Evolutionary conservation across 2,329 filamentous ascomycete genomes (phyloP).

Genomic region (Xylariomycetidae sp.): DNA sequence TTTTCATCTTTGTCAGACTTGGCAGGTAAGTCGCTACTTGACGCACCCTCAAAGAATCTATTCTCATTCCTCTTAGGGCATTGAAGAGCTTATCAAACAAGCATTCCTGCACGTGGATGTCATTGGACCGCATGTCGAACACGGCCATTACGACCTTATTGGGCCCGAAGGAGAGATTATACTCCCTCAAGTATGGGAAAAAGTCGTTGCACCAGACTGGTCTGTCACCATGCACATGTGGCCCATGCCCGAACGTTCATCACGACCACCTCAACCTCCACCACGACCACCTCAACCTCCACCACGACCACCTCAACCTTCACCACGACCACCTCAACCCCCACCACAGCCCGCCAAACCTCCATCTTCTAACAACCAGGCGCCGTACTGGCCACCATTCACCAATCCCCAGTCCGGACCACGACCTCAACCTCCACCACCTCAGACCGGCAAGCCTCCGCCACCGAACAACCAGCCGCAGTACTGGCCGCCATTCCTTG

Average conservation of each 20-base stretch:
- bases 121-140: constrained; percentile 64
- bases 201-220: constrained; percentile 70
- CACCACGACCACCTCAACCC: too few relatives aligned
- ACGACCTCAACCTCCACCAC: too few relatives aligned
- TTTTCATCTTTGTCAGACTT: not conserved
- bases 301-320: too few relatives aligned
- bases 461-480: too few relatives aligned
- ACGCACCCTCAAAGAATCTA: not conserved
- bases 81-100: constrained; percentile 76
- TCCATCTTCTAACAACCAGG: too few relatives aligned
- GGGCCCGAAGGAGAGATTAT: constrained; percentile 74
- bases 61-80: constrained; percentile 46
- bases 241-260: constrained; percentile 34
- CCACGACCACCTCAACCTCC: too few relatives aligned
- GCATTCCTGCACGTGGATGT: constrained; percentile 73
- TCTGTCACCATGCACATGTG: constrained; percentile 59
- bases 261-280: too few relatives aligned
- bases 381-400: too few relatives aligned
- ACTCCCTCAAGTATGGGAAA: constrained; percentile 71
- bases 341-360: too few relatives aligned
- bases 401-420: too few relatives aligned
- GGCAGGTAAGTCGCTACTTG: constrained; percentile 1
- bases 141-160: constrained; percentile 71
- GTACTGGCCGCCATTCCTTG: too few relatives aligned
- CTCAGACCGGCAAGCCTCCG: too few relatives aligned